Percentiles rank a stretch among this genome's conserved stretches.
Conservation (phyloP, 805 yeast species). For the Yarrowia sp. region DNA sequence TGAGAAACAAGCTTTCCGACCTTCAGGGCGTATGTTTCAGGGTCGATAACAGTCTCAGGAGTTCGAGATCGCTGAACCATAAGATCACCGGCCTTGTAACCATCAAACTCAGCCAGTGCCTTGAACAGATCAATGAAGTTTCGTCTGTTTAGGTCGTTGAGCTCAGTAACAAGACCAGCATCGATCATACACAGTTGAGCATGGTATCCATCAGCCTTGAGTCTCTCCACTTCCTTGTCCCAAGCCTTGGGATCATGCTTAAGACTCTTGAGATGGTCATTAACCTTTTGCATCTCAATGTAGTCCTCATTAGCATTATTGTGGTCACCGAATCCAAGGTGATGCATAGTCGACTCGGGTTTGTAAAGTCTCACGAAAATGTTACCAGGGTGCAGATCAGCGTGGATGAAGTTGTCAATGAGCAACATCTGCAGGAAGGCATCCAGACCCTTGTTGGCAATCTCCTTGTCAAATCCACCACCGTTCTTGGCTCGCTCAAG, state of each 20-base stretch:
- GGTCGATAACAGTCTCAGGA: conserved; percentile 84
- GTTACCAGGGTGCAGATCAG: conserved; percentile 97
- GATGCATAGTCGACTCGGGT: conserved; percentile 35
- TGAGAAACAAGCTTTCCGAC: conserved; percentile 78
- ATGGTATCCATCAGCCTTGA: conserved; percentile 58
- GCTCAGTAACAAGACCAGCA: conserved; percentile 89
- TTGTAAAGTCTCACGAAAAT: conserved; percentile 71
- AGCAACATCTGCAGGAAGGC: conserved; percentile 91
- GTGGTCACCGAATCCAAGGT: conserved; percentile 39
- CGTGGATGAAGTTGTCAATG: conserved; percentile 89
- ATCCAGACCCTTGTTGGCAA: conserved; percentile 81
- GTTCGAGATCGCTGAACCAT: conserved; percentile 95
- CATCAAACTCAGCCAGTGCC: conserved; percentile 87
- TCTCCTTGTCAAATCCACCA: conserved; percentile 44
- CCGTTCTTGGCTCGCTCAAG: conserved; percentile 41
- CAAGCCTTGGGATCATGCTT: conserved; percentile 41
- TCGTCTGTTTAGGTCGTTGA: conserved; percentile 68
- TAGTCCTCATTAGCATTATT: conserved; percentile 30
- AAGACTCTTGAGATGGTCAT: conserved; percentile 32
- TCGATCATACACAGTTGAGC: conserved; percentile 91
- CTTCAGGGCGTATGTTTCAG: conserved; percentile 80
- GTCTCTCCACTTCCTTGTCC: conserved; percentile 44
- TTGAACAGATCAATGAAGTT: conserved; percentile 88
- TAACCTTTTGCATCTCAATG: conserved; percentile 29
- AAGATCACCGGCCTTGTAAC: conserved; percentile 88